Evolutionary conservation across 192 early-diverging fungal species (phyloP), one percentile per base, ranked within the genome.

Genomic region (Gamsiella multidivaricata): DNA sequence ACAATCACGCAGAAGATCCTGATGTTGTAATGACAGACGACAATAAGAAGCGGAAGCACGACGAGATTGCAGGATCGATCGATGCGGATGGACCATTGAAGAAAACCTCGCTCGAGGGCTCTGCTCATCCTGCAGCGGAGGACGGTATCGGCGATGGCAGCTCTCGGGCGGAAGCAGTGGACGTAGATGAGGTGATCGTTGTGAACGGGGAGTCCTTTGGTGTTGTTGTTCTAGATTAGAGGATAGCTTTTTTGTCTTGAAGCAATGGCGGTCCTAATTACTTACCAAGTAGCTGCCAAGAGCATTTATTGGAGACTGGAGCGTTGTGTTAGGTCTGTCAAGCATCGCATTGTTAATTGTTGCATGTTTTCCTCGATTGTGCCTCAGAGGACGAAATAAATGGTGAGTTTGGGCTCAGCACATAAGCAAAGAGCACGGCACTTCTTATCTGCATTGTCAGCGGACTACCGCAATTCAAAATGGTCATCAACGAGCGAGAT

Each of bases 91-190:
- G 10, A 23, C 61, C 69, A 17, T 33, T 72, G 9, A 72, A 72
- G 28, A 72, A 72, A 45, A 34, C 54, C 12, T 41, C 60, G 5
- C 54, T 62, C 23, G 45, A 45, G 14, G 46, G 52, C 2, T 26
- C 54, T 23, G 69, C 54, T 50, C 69, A 72, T 50, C 61, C 69
- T 6, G 15, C 15, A 3, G 50, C 29, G 22, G 47, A 42, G 9
- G 56, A 63, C n/a, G 54, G n/a, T 12, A 61, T 72, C 26, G 69
- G 69, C 20, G 61, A 72, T 54, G 69, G 69, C 1, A 63, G 43
- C 3, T 63, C 69, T n/a, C 17, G 14, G 15, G 69, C 50, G 20
- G 45, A 62, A 11, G 69, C 69, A 15, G 69, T 72, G 45, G 61
- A 72, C 64, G 18, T 73, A 37, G 70, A 73, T 7, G 62, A 64